Evolutionary conservation across 163 green algal genomes (phyloP).

Genomic region (Coccomyxa subellipsoidea): DNA sequence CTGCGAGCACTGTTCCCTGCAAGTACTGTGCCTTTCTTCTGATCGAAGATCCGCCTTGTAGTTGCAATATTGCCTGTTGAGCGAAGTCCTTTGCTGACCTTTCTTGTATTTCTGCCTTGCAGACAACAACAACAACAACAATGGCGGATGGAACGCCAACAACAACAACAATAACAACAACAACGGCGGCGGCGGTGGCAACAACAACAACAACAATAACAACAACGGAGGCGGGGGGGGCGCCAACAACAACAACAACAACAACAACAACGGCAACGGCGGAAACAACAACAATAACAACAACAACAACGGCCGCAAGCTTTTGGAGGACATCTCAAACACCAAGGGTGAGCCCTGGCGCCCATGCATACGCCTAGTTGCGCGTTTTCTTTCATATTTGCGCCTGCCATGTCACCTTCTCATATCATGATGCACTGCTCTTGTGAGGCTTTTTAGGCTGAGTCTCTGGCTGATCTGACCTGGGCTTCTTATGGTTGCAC

Average conservation of each 20-base stretch:
- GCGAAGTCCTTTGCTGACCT: no score
- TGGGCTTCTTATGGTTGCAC: background rate
- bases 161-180: background rate
- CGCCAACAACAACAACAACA: background rate
- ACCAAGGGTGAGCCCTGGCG: background rate
- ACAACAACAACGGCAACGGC: background rate
- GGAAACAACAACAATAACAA: conserved; percentile 11
- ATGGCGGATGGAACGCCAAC: background rate
- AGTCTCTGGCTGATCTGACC: background rate
- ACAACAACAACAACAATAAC: background rate
- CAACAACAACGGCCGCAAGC: background rate
- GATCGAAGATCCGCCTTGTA: no score
- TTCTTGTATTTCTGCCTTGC: no score
- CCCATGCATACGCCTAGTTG: no score
- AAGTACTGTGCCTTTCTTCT: no score
- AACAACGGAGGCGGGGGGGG: background rate
- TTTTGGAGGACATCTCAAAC: background rate
- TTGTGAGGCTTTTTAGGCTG: no score
- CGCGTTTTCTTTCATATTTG: no score
- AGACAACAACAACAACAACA: no score
- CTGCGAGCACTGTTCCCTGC: no score
- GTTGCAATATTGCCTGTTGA: no score
- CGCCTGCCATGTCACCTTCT: no score
- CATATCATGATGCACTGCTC: no score
- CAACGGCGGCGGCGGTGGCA: background rate